phyloP scores from a whole-genome alignment of 495 filamentous ascomycete genomes.

The Hypoxylon fuscum region DNA sequence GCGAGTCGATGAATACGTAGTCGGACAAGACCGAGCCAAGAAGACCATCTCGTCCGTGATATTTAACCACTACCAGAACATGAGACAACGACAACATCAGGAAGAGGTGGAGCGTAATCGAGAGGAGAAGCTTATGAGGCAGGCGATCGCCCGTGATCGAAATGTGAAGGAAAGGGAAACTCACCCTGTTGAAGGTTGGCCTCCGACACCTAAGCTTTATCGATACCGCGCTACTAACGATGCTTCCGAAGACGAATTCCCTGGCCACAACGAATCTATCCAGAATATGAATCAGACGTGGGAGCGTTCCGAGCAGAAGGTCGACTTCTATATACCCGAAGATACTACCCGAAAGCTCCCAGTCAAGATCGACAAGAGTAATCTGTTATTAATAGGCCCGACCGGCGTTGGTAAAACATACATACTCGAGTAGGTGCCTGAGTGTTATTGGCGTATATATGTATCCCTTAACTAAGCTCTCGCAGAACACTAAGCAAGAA shows the following conservation, averaged over 20 bases:
- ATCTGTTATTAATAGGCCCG: slow-evolving; percentile 90
- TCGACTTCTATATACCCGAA: slow-evolving; percentile 53
- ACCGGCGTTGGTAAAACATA: slow-evolving; percentile 97
- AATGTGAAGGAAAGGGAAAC: slow-evolving; percentile 50
- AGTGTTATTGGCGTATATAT: not conserved
- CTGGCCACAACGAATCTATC: slow-evolving; percentile 73
- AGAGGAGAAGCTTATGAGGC: slow-evolving; percentile 60
- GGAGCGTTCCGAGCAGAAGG: slow-evolving; percentile 30
- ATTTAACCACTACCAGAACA: slow-evolving; percentile 95
- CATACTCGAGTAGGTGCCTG: slow-evolving; percentile 73
- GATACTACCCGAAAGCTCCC: slow-evolving; percentile 61
- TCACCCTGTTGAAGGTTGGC: slow-evolving; percentile 61
- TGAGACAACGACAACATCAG: slow-evolving; percentile 80
- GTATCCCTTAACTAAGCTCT: slow-evolving; percentile 19
- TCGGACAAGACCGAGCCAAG: slow-evolving; percentile 96
- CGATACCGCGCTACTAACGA: slow-evolving; percentile 46
- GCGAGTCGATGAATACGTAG: slow-evolving; percentile 93
- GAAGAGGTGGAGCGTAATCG: slow-evolving; percentile 76
- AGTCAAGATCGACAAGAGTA: slow-evolving; percentile 92
- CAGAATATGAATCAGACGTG: slow-evolving; percentile 48
- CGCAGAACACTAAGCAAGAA: slow-evolving; percentile 60
- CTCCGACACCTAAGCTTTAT: slow-evolving; percentile 36
- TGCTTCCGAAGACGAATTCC: slow-evolving; percentile 74
- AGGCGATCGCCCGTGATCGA: slow-evolving; percentile 54
- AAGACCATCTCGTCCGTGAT: slow-evolving; percentile 91